A percentile compares a stretch with the other conserved stretches of the same genome.
These are phyloP conservation scores for Pyrus communis DNA, from an alignment of 306 rosid genomes.

Conservation along the genomic window DNA sequence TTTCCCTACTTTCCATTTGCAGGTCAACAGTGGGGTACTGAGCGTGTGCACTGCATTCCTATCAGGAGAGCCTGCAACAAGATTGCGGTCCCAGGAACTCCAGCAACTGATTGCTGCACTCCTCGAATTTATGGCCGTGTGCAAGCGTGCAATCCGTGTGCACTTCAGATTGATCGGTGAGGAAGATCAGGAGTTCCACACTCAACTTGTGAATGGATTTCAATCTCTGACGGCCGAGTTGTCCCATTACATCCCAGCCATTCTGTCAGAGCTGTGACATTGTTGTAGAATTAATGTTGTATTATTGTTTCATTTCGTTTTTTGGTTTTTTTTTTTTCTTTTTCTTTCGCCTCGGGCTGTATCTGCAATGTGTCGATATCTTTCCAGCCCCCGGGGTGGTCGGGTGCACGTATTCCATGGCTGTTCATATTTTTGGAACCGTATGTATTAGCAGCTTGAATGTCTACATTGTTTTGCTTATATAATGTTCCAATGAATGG, in stretches of 20 bases:
- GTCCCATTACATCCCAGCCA: conserved; percentile 95
- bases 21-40: conserved; percentile 96
- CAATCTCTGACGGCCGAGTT: conserved; percentile 93
- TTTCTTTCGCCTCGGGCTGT: neutral
- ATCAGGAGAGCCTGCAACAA: conserved; percentile 93
- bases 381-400: neutral
- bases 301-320: neutral
- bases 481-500: neutral
- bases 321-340: neutral
- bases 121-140: conserved; percentile 97
- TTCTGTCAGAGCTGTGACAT: conserved; percentile 77
- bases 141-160: conserved; percentile 95
- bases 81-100: conserved; percentile 90
- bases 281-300: conserved; percentile 2
- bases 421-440: neutral
- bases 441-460: neutral
- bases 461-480: neutral
- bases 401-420: neutral
- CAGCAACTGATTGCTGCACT: conserved; percentile 98
- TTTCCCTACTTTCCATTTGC: conserved; percentile 18
- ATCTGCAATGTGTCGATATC: neutral
- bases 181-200: conserved; percentile 98
- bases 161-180: conserved; percentile 92
- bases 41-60: conserved; percentile 98
- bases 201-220: conserved; percentile 94